Base-by-base conservation (phyloP, 169 alveolate genomes). In the Plasmodium relictum region DNA sequence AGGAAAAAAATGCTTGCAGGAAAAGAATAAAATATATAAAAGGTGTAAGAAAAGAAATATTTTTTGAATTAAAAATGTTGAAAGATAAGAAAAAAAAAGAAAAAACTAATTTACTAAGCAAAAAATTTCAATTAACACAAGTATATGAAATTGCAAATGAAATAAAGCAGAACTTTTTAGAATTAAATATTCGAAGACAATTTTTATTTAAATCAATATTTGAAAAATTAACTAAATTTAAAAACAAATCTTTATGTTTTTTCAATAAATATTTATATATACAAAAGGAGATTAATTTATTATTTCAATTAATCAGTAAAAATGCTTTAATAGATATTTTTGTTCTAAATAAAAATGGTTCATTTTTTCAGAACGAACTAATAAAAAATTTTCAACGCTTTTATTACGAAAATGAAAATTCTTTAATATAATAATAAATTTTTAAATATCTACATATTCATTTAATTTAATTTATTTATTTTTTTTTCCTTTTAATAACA, bases 221-320 rank as follows among this genome's bases (percentile, higher is more conserved):
- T 62, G 89, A 76, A 44, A 41, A 48, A 65, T 20, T 76, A 45
- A 26, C 6, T 5, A 76, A 76, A 45, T 26, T 65, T 45, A 76
- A 76, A 56, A 62, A 44, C 8, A 76, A 44, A 62, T 26, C 78
- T 10, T 12, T 63, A 24, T 44, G 54, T n/a, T 62, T 62, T 50
- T 76, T n/a, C 14, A 18, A 76, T 41, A 76, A 76, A 63, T 48
- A 62, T 63, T 42, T 76, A 76, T 22, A n/a, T 54, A 24, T 76
- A 76, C 89, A 76, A 63, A 76, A 62, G 44, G 89, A 76, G 14
- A 61, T 76, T 20, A 45, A 76, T 56, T 42, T 16, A 16, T 68
- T 76, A 9, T 54, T 76, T n/a, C 16, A 44, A 14, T 61, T 69
- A 8, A 63, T 76, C 61, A 76, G 39, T 63, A 76, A 76, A 7